Evolutionary conservation across 176 grass and related monocot species (phyloP).

Genomic region (Oropetium thomaeum): DNA sequence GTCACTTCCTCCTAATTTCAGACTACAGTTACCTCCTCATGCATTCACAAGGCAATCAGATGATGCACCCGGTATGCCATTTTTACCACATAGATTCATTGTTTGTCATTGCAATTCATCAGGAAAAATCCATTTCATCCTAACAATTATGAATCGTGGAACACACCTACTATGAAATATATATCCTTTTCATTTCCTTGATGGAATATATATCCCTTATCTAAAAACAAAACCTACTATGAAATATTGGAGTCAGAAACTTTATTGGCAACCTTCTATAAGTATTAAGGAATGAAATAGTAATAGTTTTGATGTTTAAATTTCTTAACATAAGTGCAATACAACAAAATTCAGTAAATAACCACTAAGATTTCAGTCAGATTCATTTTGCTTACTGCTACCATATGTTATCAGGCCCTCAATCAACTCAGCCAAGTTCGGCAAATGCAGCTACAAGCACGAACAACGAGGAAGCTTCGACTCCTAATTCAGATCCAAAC

Average conservation of each 20-base stretch:
- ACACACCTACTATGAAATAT: background rate
- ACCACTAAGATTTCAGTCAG: background rate
- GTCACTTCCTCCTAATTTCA: constrained; percentile 59
- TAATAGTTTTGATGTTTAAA: background rate
- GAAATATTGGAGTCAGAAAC: background rate
- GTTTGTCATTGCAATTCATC: background rate
- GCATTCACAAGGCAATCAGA: constrained; percentile 43
- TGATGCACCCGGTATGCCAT: constrained; percentile 43
- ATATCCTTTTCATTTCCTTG: no score
- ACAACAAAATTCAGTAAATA: background rate
- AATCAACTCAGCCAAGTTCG: constrained; percentile 37
- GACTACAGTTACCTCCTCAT: constrained; percentile 69
- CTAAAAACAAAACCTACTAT: no score
- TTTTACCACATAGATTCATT: background rate
- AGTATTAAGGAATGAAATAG: background rate
- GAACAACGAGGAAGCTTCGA: constrained; percentile 29
- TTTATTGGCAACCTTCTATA: background rate
- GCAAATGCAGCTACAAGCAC: constrained; percentile 23
- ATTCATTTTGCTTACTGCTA: background rate
- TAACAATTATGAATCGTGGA: background rate
- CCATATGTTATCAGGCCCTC: constrained; percentile 45
- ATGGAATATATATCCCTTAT: no score
- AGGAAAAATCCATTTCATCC: background rate
- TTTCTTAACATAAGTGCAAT: background rate
- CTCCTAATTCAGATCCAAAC: constrained; percentile 40